Percentiles rank a stretch among this genome's conserved stretches.
Conservation (phyloP, 176 grass and related monocot genomes). For the Aegilops longissima region DNA sequence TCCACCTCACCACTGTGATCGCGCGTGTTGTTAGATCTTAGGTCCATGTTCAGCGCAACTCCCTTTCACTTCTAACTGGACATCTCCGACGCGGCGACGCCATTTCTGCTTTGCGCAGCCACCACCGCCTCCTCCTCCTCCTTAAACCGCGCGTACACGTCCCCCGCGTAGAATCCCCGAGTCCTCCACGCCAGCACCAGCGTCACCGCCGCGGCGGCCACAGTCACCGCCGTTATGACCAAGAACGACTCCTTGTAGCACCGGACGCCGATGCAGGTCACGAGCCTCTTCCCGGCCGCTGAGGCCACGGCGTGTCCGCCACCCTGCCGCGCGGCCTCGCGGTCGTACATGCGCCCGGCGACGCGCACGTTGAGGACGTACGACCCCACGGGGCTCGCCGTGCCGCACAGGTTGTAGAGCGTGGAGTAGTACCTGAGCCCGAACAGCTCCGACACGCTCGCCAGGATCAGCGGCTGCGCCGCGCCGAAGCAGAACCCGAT, state of each 20-base stretch:
- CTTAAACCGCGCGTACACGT: slow-evolving; percentile 27
- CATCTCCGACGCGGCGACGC: too few species aligned
- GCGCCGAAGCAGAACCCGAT: slow-evolving; percentile 76
- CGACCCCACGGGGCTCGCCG: not conserved
- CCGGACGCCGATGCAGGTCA: not conserved
- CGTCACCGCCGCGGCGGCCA: not conserved
- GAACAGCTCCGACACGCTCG: not conserved
- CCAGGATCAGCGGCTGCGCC: slow-evolving; percentile 53
- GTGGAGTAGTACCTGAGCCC: slow-evolving; percentile 3
- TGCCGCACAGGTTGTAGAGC: not conserved
- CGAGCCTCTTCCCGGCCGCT: not conserved
- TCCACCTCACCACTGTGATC: too few species aligned
- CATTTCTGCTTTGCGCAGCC: too few species aligned
- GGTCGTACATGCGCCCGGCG: slow-evolving; percentile 31
- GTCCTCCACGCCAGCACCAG: slow-evolving; percentile 33
- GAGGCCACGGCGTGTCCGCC: not conserved
- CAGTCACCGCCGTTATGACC: slow-evolving; percentile 12
- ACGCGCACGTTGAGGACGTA: slow-evolving; percentile 72
- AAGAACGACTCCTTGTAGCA: slow-evolving; percentile 29
- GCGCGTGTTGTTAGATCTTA: too few species aligned
- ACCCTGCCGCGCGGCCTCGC: slow-evolving; percentile 2
- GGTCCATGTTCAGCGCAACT: too few species aligned
- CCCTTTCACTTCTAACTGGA: too few species aligned
- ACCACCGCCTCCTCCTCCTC: not conserved
- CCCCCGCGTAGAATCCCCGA: slow-evolving; percentile 14